Evolutionary conservation across 768 basidiomycete species (phyloP), one percentile per base, ranked within the genome.

Genomic region (Lentinus tigrinus): DNA sequence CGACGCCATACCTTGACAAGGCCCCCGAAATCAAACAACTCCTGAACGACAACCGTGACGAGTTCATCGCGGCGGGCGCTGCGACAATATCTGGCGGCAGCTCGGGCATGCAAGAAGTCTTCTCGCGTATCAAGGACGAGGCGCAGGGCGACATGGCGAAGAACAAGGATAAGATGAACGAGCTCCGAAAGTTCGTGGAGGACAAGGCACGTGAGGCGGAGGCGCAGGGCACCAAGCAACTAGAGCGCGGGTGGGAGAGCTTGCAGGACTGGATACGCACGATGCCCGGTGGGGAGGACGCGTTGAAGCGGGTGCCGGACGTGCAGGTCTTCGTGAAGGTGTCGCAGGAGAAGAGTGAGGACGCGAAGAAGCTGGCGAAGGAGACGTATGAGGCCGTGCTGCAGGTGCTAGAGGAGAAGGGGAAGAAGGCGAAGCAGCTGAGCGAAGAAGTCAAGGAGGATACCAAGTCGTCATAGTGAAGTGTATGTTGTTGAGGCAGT

Each of bases 361-460:
- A 73, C 23, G 69, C 72, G 37, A 67, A 68, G 62, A 63, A 70
- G 42, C 52, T 73, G 3, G 69, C 69, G 26, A 49, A 67, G 57
- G 70, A 72, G 64, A 70, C 72, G n/a, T 70, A 65, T 54, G 60
- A 65, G 6, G 70, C 68, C 13, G 53, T 73, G 26, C 17, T 68
- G 56, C 56, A 68, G 54, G 67, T 73, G 8, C 52, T 72, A 37
- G 60, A 70, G 59, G 69, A 72, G 57, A 73, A 72, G 64, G 64
- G 58, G 21, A 56, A 65, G 53, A 67, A 70, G 60, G 69, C 71
- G 5, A 65, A 67, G 53, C 52, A 68, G 60, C 57, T 72, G 4
- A 62, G 47, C 40, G 63, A 67, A 34, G 63, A 67, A 42, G 56
- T 63, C 0, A 64, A 70, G 58, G 57, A 69, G 13, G 67, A 68